Evolutionary conservation across 176 grass and related monocot species (phyloP), one percentile per base, ranked within the genome.

Genomic region (Oryza rufipogon): DNA sequence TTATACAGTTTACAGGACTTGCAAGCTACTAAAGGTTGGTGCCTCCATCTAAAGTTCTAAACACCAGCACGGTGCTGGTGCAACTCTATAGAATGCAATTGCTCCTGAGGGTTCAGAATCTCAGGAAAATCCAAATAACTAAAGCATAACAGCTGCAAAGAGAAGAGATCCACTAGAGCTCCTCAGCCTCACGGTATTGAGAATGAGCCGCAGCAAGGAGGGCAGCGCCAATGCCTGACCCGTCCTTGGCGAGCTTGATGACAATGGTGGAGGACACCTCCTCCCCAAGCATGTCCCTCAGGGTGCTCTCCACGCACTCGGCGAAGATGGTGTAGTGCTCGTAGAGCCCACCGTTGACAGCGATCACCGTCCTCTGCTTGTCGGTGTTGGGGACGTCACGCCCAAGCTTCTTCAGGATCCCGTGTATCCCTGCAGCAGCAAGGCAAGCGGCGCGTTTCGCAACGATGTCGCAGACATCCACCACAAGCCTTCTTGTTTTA

Each of bases 381-480:
- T 83, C 80, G 17, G 41, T 81, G 32, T 32, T 25, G 6, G 49
- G 22, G 36, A 73, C 42, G 45, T 90, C 88, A 8, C 77, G 80
- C 20, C 84, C 91, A 3, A 93, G 88, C 52, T 90, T 93, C 78
- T 93, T 93, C 25, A 93, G 80, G 64, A 93, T 90, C 28, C 87
- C 91, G 8, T 78, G 69, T 69, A 92, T 90, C 28, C 91, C 87
- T 42, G 91, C 91, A 70, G 88, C 88, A 56, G 85, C 88, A 6
- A 93, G 74, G 11, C 48, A 33, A 9, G 91, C 91, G 2, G 76
- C 91, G 44, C 91, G 91, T 81, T 87, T 90, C 26, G 91, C 87
- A 70, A 93, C 77, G 33, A 93, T 54, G 66, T 90, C 81, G 0
- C 87, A 87, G 10, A 87, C 30, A 0, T 74, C 45, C 34, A 93